A percentile compares a stretch with the other conserved stretches of the same genome.
Evolutionary conservation across 2,329 filamentous ascomycete species (phyloP).

Genomic region (Colletotrichum sojae): DNA sequence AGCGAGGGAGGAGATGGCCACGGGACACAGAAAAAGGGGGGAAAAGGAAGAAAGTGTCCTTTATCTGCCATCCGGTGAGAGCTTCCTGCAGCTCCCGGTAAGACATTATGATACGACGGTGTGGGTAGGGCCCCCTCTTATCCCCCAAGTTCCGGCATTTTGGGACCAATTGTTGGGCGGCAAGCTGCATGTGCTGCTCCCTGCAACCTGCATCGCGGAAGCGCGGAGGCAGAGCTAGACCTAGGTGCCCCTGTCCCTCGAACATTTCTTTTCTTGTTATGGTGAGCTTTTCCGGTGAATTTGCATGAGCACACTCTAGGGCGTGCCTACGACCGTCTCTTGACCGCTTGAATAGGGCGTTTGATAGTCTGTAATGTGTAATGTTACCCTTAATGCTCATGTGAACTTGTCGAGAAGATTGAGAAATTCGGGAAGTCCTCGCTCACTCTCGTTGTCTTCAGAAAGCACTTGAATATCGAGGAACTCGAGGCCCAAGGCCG

Average conservation of each 20-base stretch:
- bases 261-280: conserved; percentile 24
- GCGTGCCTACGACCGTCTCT: conserved; percentile 14
- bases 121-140: neutral
- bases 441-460: no score
- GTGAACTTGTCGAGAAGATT: no score
- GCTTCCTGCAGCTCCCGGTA: conserved; percentile 29
- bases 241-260: conserved; percentile 2
- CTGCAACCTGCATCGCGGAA: conserved; percentile 24
- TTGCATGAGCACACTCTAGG: neutral
- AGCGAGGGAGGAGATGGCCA: neutral
- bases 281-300: neutral
- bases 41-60: conserved; percentile 17
- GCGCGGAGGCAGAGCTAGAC: conserved; percentile 16
- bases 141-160: conserved; percentile 15
- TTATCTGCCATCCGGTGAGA: conserved; percentile 22
- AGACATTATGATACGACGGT: conserved; percentile 27
- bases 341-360: neutral
- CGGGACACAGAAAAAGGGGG: neutral
- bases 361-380: no score
- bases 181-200: conserved; percentile 12
- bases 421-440: no score
- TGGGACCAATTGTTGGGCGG: conserved; percentile 28
- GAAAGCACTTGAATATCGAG: no score
- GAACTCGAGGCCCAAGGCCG: conserved; percentile 2
- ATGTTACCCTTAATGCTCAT: no score